A percentile compares a stretch with the other conserved stretches of the same genome.
Evolutionary conservation across 1,284 basidiomycete species (phyloP).

Genomic region (Heliocybe sulcata): DNA sequence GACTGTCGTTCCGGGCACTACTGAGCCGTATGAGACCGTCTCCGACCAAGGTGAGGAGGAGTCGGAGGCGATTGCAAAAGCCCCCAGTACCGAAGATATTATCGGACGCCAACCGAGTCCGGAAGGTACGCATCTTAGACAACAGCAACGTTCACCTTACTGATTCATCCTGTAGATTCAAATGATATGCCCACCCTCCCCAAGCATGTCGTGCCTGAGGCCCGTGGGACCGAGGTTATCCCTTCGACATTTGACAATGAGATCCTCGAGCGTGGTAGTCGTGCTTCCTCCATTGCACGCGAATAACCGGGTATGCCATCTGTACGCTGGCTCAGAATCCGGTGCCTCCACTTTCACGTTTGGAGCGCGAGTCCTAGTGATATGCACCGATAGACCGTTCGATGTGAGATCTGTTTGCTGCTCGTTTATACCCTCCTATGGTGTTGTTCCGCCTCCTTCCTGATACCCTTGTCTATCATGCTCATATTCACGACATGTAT

Average conservation of each 20-base stretch:
- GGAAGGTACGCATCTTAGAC: background rate
- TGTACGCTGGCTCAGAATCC: background rate
- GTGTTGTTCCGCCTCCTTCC: background rate
- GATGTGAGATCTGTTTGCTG: background rate
- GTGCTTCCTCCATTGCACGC: background rate
- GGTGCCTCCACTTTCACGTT: background rate
- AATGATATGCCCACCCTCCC: background rate
- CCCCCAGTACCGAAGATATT: background rate
- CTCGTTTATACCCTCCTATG: background rate
- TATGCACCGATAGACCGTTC: background rate
- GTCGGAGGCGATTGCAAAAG: background rate
- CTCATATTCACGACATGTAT: background rate
- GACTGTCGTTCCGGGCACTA: too few species aligned
- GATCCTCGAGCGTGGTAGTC: background rate
- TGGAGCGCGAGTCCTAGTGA: background rate
- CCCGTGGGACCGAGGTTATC: background rate
- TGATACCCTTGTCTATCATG: background rate
- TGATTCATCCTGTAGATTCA: background rate
- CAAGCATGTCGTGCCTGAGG: background rate
- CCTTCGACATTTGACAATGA: background rate
- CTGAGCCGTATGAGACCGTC: too few species aligned
- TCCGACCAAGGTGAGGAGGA: too few species aligned
- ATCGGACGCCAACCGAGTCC: background rate
- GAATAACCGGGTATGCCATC: background rate
- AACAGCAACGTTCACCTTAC: background rate